Evolutionary conservation across 306 rosid species (phyloP).

Genomic region (Quercus robur): DNA sequence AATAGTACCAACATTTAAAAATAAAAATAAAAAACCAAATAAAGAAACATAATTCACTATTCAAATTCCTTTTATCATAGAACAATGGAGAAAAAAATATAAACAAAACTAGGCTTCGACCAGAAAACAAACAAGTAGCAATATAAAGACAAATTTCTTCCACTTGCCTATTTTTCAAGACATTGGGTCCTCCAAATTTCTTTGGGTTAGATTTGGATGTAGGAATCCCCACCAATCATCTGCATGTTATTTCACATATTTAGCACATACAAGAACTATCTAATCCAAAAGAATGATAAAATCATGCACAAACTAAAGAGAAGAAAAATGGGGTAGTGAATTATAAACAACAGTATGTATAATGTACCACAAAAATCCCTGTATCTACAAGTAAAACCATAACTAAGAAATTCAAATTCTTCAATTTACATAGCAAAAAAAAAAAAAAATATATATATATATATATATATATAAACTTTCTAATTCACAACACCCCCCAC

Average conservation of each 20-base stretch:
- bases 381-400: no score
- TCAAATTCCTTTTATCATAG: no score
- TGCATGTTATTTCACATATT: constrained; percentile 17
- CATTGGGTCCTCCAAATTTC: constrained; percentile 28
- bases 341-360: no score
- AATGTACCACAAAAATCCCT: background rate
- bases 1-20: no score
- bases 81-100: no score
- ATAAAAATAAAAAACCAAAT: no score
- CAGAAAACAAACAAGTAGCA: background rate
- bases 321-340: background rate
- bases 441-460: no score
- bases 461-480: background rate
- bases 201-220: constrained; percentile 27
- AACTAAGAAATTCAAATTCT: no score
- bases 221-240: constrained; percentile 74
- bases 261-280: background rate
- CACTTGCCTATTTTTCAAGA: constrained; percentile 34
- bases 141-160: background rate
- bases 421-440: no score
- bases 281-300: background rate
- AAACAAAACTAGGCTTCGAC: background rate
- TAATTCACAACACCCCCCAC: background rate
- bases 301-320: background rate
- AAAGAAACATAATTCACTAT: no score